These are phyloP conservation scores for Volvox carteri DNA, from an alignment of 163 green algal genomes.

Conservation along the genomic window DNA sequence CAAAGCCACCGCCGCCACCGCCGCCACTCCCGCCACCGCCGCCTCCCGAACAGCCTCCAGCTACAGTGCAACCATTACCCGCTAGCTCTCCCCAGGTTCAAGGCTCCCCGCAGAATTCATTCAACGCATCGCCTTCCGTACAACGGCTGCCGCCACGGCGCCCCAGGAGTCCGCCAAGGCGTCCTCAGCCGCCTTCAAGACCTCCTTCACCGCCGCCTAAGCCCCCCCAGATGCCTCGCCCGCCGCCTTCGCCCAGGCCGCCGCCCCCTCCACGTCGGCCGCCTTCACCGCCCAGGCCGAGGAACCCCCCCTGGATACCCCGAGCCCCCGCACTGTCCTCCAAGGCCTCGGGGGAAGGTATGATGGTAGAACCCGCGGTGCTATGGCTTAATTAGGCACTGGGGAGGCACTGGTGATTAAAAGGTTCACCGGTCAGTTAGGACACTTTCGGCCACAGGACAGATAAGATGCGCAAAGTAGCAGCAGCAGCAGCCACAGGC, in stretches of 20 bases:
- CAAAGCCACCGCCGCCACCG: neutral
- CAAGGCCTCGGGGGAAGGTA: neutral
- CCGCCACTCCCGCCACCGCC: neutral
- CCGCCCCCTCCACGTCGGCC: neutral
- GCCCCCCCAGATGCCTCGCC: neutral
- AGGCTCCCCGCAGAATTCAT: too few species aligned
- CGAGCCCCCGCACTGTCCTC: neutral
- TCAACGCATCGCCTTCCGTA: neutral
- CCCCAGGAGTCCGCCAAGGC: neutral
- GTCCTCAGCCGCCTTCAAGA: neutral
- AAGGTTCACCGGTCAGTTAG: neutral
- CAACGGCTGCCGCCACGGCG: neutral
- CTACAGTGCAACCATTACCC: neutral
- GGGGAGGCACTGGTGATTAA: neutral
- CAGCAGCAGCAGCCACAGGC: too few species aligned
- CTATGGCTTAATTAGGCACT: neutral
- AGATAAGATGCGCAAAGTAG: too few species aligned
- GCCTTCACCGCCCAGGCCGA: neutral
- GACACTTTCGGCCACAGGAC: too few species aligned
- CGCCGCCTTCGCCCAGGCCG: neutral
- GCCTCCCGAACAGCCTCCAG: too few species aligned
- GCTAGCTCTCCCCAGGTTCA: neutral
- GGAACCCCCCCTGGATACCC: neutral
- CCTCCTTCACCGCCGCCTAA: neutral
- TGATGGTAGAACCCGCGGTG: neutral